These are phyloP conservation scores for Rhynchospora pubera DNA, from an alignment of 176 grass and related monocot genomes.

Conservation along the genomic window DNA sequence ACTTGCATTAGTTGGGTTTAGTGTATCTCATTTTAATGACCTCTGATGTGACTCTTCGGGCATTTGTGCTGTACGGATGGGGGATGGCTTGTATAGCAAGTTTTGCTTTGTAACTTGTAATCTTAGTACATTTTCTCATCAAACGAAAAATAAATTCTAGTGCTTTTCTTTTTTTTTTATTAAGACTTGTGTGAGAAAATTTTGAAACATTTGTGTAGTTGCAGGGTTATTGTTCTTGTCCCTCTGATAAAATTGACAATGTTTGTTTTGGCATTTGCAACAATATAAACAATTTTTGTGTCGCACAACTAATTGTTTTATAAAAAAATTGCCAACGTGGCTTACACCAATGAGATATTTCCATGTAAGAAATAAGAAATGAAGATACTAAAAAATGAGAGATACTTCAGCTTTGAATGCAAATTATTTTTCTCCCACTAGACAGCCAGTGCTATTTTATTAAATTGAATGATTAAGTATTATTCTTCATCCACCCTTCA, in stretches of 20 bases:
- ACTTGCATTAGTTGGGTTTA: neutral
- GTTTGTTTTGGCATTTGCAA: too few relatives aligned
- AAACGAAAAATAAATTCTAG: neutral
- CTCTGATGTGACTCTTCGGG: neutral
- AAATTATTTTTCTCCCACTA: neutral
- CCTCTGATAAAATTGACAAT: too few relatives aligned
- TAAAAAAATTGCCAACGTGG: too few relatives aligned
- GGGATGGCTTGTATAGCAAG: neutral
- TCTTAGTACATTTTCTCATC: neutral
- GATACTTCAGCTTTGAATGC: neutral
- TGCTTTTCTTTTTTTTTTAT: neutral
- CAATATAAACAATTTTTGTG: too few relatives aligned
- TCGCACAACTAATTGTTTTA: too few relatives aligned
- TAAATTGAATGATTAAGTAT: neutral
- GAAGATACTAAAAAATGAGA: neutral
- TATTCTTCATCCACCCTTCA: neutral
- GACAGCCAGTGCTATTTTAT: neutral
- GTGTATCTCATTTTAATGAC: neutral
- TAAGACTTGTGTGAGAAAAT: too few relatives aligned
- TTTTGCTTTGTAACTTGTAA: slow-evolving; percentile 10
- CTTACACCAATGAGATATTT: neutral
- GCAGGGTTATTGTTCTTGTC: too few relatives aligned
- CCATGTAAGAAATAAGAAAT: neutral
- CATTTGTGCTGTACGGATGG: neutral
- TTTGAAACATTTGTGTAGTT: too few relatives aligned